Base-by-base conservation (phyloP, 495 filamentous ascomycete species). In the Cudoniella acicularis region DNA sequence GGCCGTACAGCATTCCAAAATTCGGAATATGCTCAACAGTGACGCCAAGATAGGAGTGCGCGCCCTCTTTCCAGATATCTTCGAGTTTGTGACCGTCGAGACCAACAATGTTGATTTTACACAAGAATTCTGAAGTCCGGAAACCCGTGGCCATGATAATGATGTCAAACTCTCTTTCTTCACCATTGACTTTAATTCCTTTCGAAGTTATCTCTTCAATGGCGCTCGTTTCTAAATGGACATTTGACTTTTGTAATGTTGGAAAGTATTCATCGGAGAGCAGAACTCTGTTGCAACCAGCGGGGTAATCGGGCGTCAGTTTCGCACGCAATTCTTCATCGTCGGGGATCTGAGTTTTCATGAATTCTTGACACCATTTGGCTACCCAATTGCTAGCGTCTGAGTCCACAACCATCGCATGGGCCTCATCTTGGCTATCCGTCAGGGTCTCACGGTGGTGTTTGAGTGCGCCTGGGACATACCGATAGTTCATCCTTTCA, bases 1-100 rank as follows among this genome's bases (percentile, higher is more conserved):
- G 80, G 2, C 78, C 78, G 64, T 81, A 81, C 20, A 83, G 71
- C 73, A 83, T 80, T 17, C 73, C 79, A 57, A 83, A 84, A 55
- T 83, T 83, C 2, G 79, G 79, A 48, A 83, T 63, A 25, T 72
- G 68, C 27, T 75, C 72, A 1, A 82, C 74, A 0, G 71, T 72
- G 0, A 75, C 70, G 13, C 81, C 79, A n/a, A 74, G 67, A 21
- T 74, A 76, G 1, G 79, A 78, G 30, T 13, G 30, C 30, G 30
- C 30, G 4, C 30, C 30, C 13, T 13, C 30, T 13, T 36, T 79
- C 78, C 13, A 13, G 22, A 64, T 0, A 78, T 75, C 1, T 75
- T 78, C 71, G 0, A 67, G 69, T 79, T 78, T 83, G 30, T 70
- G 62, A 0, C 56, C 18, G 20, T 79, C 80, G 52, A 59, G 69